Evolutionary conservation across 768 basidiomycete genomes (phyloP), one percentile per base, ranked within the genome.

Genomic region (Suillus clintonianus): DNA sequence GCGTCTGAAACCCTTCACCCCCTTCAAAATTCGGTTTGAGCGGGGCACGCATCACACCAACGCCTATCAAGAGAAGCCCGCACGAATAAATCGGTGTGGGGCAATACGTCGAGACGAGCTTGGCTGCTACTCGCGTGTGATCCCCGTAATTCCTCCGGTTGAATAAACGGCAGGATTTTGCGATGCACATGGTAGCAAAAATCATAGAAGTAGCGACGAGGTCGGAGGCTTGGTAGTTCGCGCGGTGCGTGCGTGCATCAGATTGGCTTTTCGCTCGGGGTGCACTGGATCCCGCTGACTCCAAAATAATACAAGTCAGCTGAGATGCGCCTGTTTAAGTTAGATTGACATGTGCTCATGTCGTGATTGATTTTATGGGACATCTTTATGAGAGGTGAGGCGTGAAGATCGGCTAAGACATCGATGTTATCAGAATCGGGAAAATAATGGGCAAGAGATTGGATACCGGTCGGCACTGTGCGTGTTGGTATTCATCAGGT

Each of bases 211-310:
- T 39, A 27, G 56, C 56, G 56, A 57, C 24, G 6, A 57, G 13
- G 39, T 57, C 56, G 39, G 56, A 57, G 56, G 39, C 39, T 56
- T 56, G 55, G 37, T 57, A 37, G 14, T 22, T n/a, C 54, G 15
- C 37, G 34, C 54, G 27, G 22, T 56, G 54, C 3, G 24, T 24
- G 55, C 4, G 36, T 56, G 54, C 54, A n/a, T 27, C 27, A 27
- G 24, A 27, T 27, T 27, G 37, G 24, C 22, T 19, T 41, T 27
- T 27, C 24, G 27, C 15, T 30, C 56, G 17, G 24, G 56, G 17
- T 41, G 17, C 24, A 39, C 39, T 19, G 11, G 5, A 57, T 57
- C 17, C 50, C 17, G 10, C 50, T 32, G 50, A 53, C 11, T 19
- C 30, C 30, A 17, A 11, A 53, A 53, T 53, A 53, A 53, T 32